Evolutionary conservation across 1,284 basidiomycete species (phyloP).

Genomic region (Ustilago cynodontis): DNA sequence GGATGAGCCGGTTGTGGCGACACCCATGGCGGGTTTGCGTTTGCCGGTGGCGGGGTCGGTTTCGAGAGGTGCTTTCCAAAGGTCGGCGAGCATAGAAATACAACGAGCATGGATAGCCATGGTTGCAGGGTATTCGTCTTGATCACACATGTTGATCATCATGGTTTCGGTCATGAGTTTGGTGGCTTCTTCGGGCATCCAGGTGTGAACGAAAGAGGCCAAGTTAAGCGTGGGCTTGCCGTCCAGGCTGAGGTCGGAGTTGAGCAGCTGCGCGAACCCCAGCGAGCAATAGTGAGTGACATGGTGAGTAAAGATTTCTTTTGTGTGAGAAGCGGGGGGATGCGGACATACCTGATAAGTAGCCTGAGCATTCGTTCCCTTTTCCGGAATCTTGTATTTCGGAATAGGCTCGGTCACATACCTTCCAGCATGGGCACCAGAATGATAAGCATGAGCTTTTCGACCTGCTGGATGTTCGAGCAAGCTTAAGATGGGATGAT

Average conservation of each 20-base stretch:
- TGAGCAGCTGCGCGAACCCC: constrained; percentile 78
- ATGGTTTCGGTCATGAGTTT: constrained; percentile 73
- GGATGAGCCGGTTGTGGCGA: constrained; percentile 92
- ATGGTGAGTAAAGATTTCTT: neutral
- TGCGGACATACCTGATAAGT: constrained; percentile 61
- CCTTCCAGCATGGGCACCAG: constrained; percentile 56
- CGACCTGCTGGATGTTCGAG: constrained; percentile 42
- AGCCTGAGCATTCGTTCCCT: constrained; percentile 70
- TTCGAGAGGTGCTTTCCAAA: constrained; percentile 81
- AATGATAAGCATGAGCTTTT: constrained; percentile 28
- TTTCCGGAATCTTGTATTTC: constrained; percentile 71
- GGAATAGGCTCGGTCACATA: constrained; percentile 68
- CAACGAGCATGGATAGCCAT: constrained; percentile 71
- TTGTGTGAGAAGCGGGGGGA: neutral
- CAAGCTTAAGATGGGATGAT: constrained; percentile 55
- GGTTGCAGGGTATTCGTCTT: constrained; percentile 84
- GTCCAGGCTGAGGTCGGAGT: constrained; percentile 78
- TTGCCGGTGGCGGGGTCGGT: constrained; percentile 48
- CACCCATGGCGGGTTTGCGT: constrained; percentile 70
- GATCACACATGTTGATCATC: constrained; percentile 83
- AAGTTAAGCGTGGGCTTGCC: constrained; percentile 84
- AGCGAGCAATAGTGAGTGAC: neutral
- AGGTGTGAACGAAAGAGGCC: constrained; percentile 75
- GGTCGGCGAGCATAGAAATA: constrained; percentile 85
- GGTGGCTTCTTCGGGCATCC: constrained; percentile 73